These are phyloP conservation scores for Alternaria viburni DNA, from an alignment of 2,329 filamentous ascomycete genomes.

Conservation along the genomic window DNA sequence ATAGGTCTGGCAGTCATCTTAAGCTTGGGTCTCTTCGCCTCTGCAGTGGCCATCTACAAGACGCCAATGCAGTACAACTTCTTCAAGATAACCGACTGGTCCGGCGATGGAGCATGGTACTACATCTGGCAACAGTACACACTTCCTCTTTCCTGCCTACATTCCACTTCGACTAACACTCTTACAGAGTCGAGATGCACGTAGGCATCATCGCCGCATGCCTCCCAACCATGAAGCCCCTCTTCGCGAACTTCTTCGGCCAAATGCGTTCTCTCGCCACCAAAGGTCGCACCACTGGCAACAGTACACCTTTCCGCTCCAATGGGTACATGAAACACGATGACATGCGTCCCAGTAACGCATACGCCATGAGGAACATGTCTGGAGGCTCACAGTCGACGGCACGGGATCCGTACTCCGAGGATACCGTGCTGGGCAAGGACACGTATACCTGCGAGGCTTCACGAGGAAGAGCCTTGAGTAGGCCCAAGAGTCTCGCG, in stretches of 20 bases:
- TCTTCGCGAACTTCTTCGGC: conserved; percentile 34
- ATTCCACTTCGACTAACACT: neutral
- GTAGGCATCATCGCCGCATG: conserved; percentile 40
- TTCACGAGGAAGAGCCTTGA: conserved; percentile 3
- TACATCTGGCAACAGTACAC: conserved; percentile 34
- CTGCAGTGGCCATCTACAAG: conserved; percentile 30
- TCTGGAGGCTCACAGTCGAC: conserved; percentile 1
- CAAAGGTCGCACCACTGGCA: conserved; percentile 16
- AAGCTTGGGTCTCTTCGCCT: conserved; percentile 46
- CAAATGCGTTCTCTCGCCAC: conserved; percentile 27
- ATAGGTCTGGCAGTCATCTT: conserved; percentile 44
- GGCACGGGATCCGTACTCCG: conserved; percentile 14
- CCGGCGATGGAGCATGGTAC: conserved; percentile 30
- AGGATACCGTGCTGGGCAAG: conserved; percentile 15
- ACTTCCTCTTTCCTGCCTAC: neutral
- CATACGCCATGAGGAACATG: conserved; percentile 21
- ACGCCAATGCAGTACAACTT: conserved; percentile 38
- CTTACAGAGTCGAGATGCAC: conserved; percentile 36
- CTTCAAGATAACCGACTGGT: conserved; percentile 36
- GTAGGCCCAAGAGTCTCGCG: neutral
- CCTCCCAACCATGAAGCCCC: conserved; percentile 37
- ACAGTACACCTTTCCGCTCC: conserved; percentile 20
- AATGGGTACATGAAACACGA: conserved; percentile 26
- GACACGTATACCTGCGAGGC: conserved; percentile 15
- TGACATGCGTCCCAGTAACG: neutral